phyloP scores from a whole-genome alignment of 306 rosid species.

The Ziziphus jujuba region DNA sequence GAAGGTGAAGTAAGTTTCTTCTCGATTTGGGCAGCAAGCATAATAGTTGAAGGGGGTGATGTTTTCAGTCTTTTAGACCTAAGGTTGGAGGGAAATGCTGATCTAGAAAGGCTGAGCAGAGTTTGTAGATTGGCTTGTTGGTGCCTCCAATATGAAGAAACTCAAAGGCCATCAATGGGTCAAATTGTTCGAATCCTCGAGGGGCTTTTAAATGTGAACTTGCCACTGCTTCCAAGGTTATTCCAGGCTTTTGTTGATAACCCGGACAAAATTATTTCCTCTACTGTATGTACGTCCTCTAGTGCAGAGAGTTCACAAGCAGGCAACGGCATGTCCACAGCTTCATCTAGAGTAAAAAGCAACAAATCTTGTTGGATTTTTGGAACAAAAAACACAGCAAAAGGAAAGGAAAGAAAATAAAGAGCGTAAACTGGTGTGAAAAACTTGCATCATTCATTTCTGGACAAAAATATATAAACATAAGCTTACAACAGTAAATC shows the following conservation, averaged over 20 bases:
- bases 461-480: no score
- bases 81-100: slow-evolving; percentile 49
- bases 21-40: no score
- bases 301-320: background rate
- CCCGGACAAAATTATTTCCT: slow-evolving; percentile 28
- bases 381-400: no score
- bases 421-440: no score
- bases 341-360: background rate
- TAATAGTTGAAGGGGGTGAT: slow-evolving; percentile 41
- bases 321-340: background rate
- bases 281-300: background rate
- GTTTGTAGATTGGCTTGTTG: slow-evolving; percentile 42
- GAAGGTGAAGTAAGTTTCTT: no score
- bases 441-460: no score
- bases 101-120: slow-evolving; percentile 44
- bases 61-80: slow-evolving; percentile 54
- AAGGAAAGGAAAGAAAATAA: no score
- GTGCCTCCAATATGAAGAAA: slow-evolving; percentile 52
- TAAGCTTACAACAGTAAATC: no score
- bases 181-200: slow-evolving; percentile 84
- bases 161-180: slow-evolving; percentile 73
- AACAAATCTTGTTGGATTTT: background rate
- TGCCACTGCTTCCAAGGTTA: slow-evolving; percentile 66
- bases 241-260: slow-evolving; percentile 50
- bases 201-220: slow-evolving; percentile 42